Base-by-base conservation (phyloP, 495 filamentous ascomycete species). In the Xylaria curta region DNA sequence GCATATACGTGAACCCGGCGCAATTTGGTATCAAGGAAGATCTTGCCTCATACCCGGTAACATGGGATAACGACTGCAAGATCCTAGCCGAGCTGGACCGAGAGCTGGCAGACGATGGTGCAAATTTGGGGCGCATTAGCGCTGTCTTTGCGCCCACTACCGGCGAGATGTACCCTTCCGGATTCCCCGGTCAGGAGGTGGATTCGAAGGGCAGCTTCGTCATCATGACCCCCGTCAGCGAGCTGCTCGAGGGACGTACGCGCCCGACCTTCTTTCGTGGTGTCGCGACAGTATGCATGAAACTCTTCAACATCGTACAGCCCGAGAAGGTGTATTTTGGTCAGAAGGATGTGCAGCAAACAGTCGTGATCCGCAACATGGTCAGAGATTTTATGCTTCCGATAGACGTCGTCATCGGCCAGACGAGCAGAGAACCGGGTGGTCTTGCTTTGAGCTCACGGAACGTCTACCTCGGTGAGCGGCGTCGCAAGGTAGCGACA, bases 321-420 rank as follows among this genome's bases (percentile, higher is more conserved):
- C 94, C 96, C 3, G 93, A 97, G 53, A 88, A 89, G 54, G 97
- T 94, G 1, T 99, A 97, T 78, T 98, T 99, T 81, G 96, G 96
- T 1, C 97, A 98, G 82, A 98, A 99, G 83, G 96, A 99, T 76
- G 89, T 98, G 21, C 96, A 99, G 82, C 96, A 99, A 82, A 97
- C 94, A 0, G 92, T 95, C 9, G 87, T 99, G 7, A 93, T 99
- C 76, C 89, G 88, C 79, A 88, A 92, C 9, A 88, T 99, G 89
- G 92, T 98, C 4, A 82, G 88, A 73, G 96, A 99, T 77, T 95
- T 99, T 73, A 91, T 92, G 78, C 76, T 98, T n/a, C 87, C 91
- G 28, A 92, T 88, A 3, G 87, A 94, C 56, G 89, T 98, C 1
- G 83, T 90, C 6, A 85, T 98, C 46, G 89, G 91, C 3, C 79